Evolutionary conservation across 768 basidiomycete genomes (phyloP), one percentile per base, ranked within the genome.

Genomic region (Lactifluus volemus): DNA sequence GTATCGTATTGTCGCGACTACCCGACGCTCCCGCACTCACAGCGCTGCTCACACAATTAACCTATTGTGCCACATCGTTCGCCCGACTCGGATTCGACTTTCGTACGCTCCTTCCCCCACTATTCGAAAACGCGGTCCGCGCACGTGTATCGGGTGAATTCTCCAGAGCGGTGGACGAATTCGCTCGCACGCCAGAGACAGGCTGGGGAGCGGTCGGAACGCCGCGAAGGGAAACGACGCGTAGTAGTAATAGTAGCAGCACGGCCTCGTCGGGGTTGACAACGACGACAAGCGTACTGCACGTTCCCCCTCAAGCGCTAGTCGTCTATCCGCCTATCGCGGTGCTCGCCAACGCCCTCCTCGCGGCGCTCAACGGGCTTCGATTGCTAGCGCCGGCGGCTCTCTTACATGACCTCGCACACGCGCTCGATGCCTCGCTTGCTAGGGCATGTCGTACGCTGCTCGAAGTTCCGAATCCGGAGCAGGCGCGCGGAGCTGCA

Each of bases 21-120:
- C 75, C 84, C 34, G 76, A 77, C 58, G 76, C 86, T 14, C 68
- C 58, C 3, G 75, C 89, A 25, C 79, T 96, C 65, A 80, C 92
- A 21, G 84, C 95, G 39, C 79, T 94, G 47, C 83, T 97, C 60
- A 96, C 94, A 0, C 96, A 98, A 68, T 81, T 98, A 49, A 88
- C 89, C 12, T 98, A 98, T 73, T 97, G 95, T 70, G 85, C 93
- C 8, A 84, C 85, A 17, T 93, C 94, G 0, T 97, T 97, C 68
- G 80, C 91, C 0, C 84, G 94, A n/a, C 81, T 96, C 15, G 96
- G 96, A 0, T 79, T 96, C 67, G 95, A 97, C 70, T 98, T 99
- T 72, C 82, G 86, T 36, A 73, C 78, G 0, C 73, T 87, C 17
- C 74, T 97, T 34, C 80, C 80, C 3, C 78, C 79, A n/a, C 75